Percentiles rank a stretch among this genome's conserved stretches.
Conservation (phyloP, 164 flowering plant genomes). For the Tetracentron sinense region DNA sequence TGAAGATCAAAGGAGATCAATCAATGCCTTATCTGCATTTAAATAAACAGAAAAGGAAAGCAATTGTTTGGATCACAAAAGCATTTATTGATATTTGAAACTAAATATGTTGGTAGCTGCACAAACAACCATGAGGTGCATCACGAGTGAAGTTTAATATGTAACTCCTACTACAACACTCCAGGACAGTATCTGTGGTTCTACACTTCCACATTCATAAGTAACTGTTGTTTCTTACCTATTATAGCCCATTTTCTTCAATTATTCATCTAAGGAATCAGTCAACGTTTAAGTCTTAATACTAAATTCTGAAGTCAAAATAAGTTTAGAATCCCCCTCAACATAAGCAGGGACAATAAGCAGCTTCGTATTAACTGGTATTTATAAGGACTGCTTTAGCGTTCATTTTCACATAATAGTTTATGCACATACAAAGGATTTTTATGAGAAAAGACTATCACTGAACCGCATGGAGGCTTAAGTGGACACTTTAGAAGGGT, state of each 20-base stretch:
- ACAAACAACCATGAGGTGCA: neutral
- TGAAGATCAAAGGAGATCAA: neutral
- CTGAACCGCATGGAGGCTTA: too few species aligned
- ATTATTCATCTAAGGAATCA: too few species aligned
- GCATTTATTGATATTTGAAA: neutral
- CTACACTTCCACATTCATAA: too few species aligned
- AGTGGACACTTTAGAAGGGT: too few species aligned
- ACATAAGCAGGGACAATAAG: neutral
- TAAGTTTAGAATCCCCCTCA: neutral
- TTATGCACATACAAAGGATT: too few species aligned
- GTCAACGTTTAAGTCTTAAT: neutral
- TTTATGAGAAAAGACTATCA: too few species aligned
- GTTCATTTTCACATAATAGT: neutral
- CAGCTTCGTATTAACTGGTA: neutral
- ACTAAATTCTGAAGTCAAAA: neutral
- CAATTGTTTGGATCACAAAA: neutral
- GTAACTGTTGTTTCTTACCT: neutral
- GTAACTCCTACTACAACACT: too few species aligned
- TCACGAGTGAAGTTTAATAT: neutral
- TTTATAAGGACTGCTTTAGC: neutral
- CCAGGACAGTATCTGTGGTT: too few species aligned
- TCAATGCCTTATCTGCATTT: slow-evolving; percentile 1
- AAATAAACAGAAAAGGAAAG: neutral
- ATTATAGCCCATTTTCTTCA: neutral
- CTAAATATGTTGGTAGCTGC: neutral